Evolutionary conservation across 257 asterid species (phyloP).

Genomic region (Nicotiana tomentosiformis): DNA sequence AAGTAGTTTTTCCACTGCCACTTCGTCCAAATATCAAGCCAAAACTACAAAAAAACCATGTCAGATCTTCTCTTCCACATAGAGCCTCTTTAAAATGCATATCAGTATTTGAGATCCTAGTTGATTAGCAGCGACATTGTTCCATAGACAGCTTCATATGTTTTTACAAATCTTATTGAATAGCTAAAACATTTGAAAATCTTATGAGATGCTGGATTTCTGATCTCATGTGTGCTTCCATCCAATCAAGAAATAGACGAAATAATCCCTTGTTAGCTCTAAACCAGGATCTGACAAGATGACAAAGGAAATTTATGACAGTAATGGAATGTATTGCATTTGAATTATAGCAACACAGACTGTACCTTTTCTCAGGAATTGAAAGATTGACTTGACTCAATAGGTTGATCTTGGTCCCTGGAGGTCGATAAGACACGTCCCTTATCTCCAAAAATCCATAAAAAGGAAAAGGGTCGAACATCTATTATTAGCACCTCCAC

Average conservation of each 20-base stretch:
- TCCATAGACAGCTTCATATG: not conserved
- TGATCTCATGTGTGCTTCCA: not conserved
- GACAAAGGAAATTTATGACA: not conserved
- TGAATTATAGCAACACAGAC: slow-evolving; percentile 2
- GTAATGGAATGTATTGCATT: not conserved
- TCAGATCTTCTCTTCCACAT: not conserved
- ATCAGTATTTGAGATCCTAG: slow-evolving; percentile 6
- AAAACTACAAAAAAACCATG: slow-evolving; percentile 34
- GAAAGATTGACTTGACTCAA: slow-evolving; percentile 59
- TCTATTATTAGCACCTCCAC: not conserved
- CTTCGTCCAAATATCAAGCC: slow-evolving; percentile 92
- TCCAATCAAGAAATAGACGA: not conserved
- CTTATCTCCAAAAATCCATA: slow-evolving; percentile 38
- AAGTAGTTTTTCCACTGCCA: slow-evolving; percentile 96
- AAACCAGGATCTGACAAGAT: not conserved
- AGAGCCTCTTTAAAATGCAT: not conserved
- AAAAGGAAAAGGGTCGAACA: not conserved
- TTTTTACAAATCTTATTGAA: not conserved
- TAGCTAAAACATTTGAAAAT: not conserved
- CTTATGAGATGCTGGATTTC: not conserved
- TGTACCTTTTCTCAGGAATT: slow-evolving; percentile 72
- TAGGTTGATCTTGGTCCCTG: slow-evolving; percentile 77
- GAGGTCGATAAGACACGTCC: slow-evolving; percentile 66
- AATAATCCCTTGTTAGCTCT: not conserved
- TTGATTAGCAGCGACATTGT: not conserved